These are phyloP conservation scores for Camellia oleifera DNA, from an alignment of 179 eudicot species.

Conservation along the genomic window DNA sequence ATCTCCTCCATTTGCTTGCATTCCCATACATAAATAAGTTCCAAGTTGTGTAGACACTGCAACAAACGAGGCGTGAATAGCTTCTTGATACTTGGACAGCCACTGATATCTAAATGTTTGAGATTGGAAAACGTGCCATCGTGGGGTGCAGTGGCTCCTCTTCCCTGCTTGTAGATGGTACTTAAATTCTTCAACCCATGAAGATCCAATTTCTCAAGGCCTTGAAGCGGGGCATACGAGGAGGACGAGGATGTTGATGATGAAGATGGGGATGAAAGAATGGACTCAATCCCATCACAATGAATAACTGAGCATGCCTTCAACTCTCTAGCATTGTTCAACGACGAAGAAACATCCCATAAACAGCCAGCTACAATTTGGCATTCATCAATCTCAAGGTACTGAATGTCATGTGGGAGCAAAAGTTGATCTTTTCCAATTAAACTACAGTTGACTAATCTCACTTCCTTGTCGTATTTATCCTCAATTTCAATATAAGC, in stretches of 20 bases:
- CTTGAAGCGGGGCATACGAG: not conserved
- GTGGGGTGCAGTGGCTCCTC: not conserved
- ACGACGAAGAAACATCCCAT: slow-evolving; percentile 1
- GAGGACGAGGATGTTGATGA: not conserved
- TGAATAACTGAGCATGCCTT: slow-evolving; percentile 13
- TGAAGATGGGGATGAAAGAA: not conserved
- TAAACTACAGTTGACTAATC: not conserved
- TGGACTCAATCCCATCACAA: not conserved
- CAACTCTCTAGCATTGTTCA: slow-evolving; percentile 5
- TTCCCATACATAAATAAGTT: slow-evolving; percentile 2
- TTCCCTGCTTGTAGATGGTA: not conserved
- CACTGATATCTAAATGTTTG: not conserved
- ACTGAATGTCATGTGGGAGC: slow-evolving; percentile 1
- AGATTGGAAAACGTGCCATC: not conserved
- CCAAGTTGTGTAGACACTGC: slow-evolving; percentile 1
- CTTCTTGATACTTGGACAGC: slow-evolving; percentile 11
- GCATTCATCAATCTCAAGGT: slow-evolving; percentile 5
- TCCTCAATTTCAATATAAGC: not conserved
- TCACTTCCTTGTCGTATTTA: not conserved
- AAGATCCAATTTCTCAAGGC: slow-evolving; percentile 9
- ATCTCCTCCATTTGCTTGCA: slow-evolving; percentile 13
- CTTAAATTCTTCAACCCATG: slow-evolving; percentile 1
- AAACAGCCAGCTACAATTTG: not conserved
- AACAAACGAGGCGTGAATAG: not conserved
- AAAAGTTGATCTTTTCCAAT: not conserved